These are phyloP conservation scores for Ramalina intermedia DNA, from an alignment of 495 filamentous ascomycete species.

Conservation along the genomic window DNA sequence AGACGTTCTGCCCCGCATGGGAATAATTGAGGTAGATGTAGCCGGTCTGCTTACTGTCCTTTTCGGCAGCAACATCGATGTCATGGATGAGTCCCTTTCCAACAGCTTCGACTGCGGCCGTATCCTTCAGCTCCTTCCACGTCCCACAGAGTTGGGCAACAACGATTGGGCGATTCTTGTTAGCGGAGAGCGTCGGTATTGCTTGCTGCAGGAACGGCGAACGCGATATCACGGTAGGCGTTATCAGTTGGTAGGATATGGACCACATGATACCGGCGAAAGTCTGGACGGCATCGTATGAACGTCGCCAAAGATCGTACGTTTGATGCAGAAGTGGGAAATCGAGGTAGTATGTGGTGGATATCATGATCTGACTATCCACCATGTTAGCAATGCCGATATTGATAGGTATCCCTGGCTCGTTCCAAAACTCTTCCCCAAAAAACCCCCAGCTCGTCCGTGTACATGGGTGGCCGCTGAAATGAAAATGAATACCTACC, in stretches of 20 bases:
- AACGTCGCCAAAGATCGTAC: background rate
- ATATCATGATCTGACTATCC: conserved; percentile 20
- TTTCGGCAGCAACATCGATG: conserved; percentile 18
- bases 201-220: background rate
- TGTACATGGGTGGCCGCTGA: conserved; percentile 1
- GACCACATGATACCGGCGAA: background rate
- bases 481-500: conserved; percentile 11
- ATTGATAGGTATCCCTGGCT: conserved; percentile 15
- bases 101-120: too few species aligned
- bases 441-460: conserved; percentile 29
- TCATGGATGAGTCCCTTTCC: conserved; percentile 18
- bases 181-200: conserved; percentile 4
- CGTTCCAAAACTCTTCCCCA: conserved; percentile 21
- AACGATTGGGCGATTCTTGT: conserved; percentile 21
- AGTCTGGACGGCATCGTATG: too few species aligned
- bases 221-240: background rate
- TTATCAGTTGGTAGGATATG: conserved; percentile 4
- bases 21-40: conserved; percentile 47
- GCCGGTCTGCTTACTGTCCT: conserved; percentile 27
- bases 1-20: conserved; percentile 23
- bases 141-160: conserved; percentile 15
- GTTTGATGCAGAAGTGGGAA: conserved; percentile 3
- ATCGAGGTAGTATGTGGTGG: background rate
- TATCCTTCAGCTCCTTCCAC: too few species aligned
- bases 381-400: conserved; percentile 22